These are phyloP conservation scores for Brassica hybrid DNA, from an alignment of 441 rosid genomes.

Conservation along the genomic window DNA sequence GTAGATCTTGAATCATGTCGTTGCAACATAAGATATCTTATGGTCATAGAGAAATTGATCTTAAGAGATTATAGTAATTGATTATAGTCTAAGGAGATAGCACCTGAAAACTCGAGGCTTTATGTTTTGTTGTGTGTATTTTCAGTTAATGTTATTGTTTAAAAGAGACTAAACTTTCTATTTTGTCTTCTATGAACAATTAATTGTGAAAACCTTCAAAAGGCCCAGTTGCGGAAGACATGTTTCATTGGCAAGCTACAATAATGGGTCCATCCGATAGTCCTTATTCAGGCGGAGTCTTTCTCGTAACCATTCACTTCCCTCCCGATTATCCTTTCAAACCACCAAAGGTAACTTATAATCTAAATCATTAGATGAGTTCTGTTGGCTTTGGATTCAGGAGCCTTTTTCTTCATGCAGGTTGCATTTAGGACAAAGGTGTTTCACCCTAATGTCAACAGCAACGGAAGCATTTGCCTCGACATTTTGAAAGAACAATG, in stretches of 20 bases:
- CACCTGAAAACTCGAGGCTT: no score
- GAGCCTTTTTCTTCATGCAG: conserved; percentile 3
- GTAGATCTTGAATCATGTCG: neutral
- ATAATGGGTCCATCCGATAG: conserved; percentile 70
- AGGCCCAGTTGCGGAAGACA: conserved; percentile 67
- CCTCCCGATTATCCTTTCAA: conserved; percentile 70
- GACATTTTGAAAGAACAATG: conserved; percentile 59
- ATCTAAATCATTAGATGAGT: neutral
- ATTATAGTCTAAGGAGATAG: no score
- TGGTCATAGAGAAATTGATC: no score
- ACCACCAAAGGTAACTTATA: conserved; percentile 54
- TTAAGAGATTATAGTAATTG: no score
- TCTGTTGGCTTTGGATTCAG: neutral
- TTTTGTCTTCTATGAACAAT: neutral
- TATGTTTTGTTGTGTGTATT: conserved; percentile 2
- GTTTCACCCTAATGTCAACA: conserved; percentile 66
- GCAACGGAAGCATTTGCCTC: conserved; percentile 56
- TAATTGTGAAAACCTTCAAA: conserved; percentile 4
- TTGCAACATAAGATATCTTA: neutral
- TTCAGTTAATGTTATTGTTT: neutral
- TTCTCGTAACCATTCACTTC: conserved; percentile 62
- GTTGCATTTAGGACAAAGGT: conserved; percentile 71
- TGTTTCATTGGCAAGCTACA: conserved; percentile 71
- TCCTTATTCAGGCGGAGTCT: conserved; percentile 62
- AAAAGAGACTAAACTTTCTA: neutral